Conservation (phyloP, 345 rosid genomes). For the Trapa incisa region DNA sequence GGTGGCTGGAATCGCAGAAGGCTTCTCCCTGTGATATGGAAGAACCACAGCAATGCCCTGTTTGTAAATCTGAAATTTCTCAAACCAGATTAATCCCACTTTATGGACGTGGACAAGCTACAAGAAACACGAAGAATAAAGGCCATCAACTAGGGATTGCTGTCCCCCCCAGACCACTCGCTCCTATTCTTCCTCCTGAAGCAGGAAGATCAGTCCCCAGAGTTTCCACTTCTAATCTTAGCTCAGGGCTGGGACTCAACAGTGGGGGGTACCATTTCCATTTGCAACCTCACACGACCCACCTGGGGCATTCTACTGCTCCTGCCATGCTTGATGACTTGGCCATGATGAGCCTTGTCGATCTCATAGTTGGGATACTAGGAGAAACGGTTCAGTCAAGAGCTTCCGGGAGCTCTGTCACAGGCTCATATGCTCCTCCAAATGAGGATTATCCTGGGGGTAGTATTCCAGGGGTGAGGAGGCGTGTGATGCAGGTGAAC, state of each 20-base stretch:
- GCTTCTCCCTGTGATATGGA: slow-evolving; percentile 19
- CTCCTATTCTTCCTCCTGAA: slow-evolving; percentile 22
- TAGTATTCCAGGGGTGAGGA: slow-evolving; percentile 51
- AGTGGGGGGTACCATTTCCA: slow-evolving; percentile 14
- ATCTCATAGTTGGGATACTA: slow-evolving; percentile 49
- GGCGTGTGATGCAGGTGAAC: slow-evolving; percentile 62
- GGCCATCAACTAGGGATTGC: slow-evolving; percentile 23
- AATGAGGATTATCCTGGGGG: slow-evolving; percentile 39
- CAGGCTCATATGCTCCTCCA: slow-evolving; percentile 35
- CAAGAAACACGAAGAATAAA: slow-evolving; percentile 14
- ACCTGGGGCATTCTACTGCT: slow-evolving; percentile 17
- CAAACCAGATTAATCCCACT: slow-evolving; percentile 61
- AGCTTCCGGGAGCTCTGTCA: slow-evolving; percentile 39
- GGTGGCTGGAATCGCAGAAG: slow-evolving; percentile 56
- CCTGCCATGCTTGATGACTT: slow-evolving; percentile 27
- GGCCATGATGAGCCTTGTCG: slow-evolving; percentile 19
- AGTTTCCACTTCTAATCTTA: slow-evolving; percentile 5
- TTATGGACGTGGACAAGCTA: slow-evolving; percentile 52
- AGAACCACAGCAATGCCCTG: slow-evolving; percentile 64
- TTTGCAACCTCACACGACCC: slow-evolving; percentile 20
- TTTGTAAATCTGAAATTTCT: slow-evolving; percentile 75
- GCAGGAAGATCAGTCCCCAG: slow-evolving; percentile 15
- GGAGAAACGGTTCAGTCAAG: slow-evolving; percentile 58
- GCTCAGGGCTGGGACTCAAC: slow-evolving; percentile 16
- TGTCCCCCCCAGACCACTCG: slow-evolving; percentile 42